Evolutionary conservation across 805 yeast species (phyloP), one percentile per base, ranked within the genome.

Genomic region (Yamadazyma insecticola): DNA sequence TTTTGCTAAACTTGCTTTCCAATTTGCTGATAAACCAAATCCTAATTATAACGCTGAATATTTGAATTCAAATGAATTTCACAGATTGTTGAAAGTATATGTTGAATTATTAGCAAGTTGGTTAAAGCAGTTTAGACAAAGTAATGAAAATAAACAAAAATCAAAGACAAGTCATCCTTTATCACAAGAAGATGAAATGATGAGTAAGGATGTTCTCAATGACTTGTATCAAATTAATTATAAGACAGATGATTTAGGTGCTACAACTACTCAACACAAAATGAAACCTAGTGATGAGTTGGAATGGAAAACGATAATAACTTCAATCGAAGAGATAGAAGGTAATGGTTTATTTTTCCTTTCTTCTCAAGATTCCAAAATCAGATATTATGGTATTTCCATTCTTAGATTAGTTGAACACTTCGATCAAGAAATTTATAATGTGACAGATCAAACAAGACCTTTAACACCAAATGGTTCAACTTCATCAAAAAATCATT

Each of bases 281-380:
- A 29, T 44, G 17, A 55, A 54, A 30, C 60, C 57, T 6, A 57
- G 70, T 5, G 88, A 82, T 40, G 84, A 78, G 35, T 54, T 84
- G 22, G 90, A 84, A 48, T 67, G 86, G 72, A 85, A 84, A 43
- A 78, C 77, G 28, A 77, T 87, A 12, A 78, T 86, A 40, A 82
- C 96, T 0, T 81, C 84, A 1, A 80, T 92, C 28, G 97, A 92
- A 55, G 97, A 90, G 40, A 85, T 90, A 7, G 98, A 92, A 56
- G 97, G 98, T 1, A 86, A 89, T 50, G 99, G 96, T 0, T 58
- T 92, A 18, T 92, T 86, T 48, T 90, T 94, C 49, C 62, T 92
- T 14, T 85, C 96, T 47, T 85, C 96, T 1, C 94, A 88, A 44
- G 96, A 88, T 50, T 70, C 81, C 25, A 67, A 73, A 15, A 72